Evolutionary conservation across 768 basidiomycete species (phyloP), one percentile per base, ranked within the genome.

Genomic region (Mycena pura): DNA sequence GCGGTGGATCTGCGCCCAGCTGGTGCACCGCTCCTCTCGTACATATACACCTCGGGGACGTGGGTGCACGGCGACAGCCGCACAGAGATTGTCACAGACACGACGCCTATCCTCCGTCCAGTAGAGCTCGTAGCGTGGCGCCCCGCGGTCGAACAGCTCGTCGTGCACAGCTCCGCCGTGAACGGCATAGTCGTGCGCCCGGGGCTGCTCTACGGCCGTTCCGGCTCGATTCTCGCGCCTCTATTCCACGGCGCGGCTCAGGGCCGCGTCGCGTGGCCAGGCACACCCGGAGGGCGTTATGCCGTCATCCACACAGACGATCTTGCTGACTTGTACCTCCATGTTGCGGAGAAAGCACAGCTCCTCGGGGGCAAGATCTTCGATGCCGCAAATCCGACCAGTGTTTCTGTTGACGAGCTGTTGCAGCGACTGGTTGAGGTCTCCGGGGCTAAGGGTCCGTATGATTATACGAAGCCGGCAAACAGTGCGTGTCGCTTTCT

Each of bases 131-230:
- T 72, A 28, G 61, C 70, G 1, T 79, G 78, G 79, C 75, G 76
- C 22, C 70, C 73, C 0, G 70, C 45, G 6, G 50, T 71, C 9
- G 79, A 81, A 63, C 73, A 78, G 55, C 47, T 56, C 31, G 71
- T 79, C 21, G 41, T 74, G 34, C 64, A 24, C 9, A 69, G 70
- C 60, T 32, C 69, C 2, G 63, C 65, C 8, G 65, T 82, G 7
- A 74, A 80, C 63, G 81, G 81, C 19, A 77, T 82, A 54, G 80
- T 82, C 57, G 73, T 84, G 36, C 79, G 82, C 15, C 78, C 80
- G 0, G 66, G 72, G 6, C 59, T 82, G n/a, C 59, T 82, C 15
- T 82, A 81, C 64, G 82, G 82, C 6, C 73, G 75, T 17, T 69
- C 73, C 8, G 80, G 67, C n/a, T 81, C 81, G 5, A 58, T 78